Conservation (phyloP, 352 stramenopile species). For the Pythium grandisporangium region DNA sequence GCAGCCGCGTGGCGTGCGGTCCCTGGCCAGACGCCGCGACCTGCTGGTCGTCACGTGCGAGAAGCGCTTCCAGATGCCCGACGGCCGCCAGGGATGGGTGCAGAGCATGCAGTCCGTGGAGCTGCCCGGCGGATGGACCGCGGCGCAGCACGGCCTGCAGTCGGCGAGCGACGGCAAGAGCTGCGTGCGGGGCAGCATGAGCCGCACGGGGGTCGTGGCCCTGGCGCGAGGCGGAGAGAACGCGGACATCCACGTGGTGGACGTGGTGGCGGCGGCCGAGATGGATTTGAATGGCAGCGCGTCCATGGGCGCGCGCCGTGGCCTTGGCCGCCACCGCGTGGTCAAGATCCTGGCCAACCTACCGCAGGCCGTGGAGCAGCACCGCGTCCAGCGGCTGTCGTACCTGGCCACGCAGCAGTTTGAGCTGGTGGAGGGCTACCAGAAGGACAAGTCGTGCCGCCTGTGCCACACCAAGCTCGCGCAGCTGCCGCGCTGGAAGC, state of each 20-base stretch:
- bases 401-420: constrained; percentile 4
- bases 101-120: constrained; percentile 10
- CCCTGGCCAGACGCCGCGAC: constrained; percentile 20
- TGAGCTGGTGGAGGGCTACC: constrained; percentile 3
- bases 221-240: constrained; percentile 13
- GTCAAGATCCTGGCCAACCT: not conserved
- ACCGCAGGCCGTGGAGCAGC: not conserved
- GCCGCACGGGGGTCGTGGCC: constrained; percentile 24
- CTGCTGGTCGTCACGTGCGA: constrained; percentile 31
- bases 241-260: too few species aligned
- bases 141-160: not conserved
- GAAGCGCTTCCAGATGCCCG: constrained; percentile 13
- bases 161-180: too few species aligned
- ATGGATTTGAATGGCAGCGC: constrained; percentile 18
- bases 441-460: constrained; percentile 3
- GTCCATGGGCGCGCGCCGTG: constrained; percentile 1
- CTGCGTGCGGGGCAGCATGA: constrained; percentile 25
- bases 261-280: constrained; percentile 18
- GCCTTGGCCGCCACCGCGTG: constrained; percentile 3
- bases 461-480: not conserved
- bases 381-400: constrained; percentile 5
- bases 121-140: not conserved
- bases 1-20: constrained; percentile 9
- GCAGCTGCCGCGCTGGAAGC: not conserved
- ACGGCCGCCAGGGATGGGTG: constrained; percentile 9